phyloP scores from a whole-genome alignment of 83 land plant species.

The Larix sibirica region DNA sequence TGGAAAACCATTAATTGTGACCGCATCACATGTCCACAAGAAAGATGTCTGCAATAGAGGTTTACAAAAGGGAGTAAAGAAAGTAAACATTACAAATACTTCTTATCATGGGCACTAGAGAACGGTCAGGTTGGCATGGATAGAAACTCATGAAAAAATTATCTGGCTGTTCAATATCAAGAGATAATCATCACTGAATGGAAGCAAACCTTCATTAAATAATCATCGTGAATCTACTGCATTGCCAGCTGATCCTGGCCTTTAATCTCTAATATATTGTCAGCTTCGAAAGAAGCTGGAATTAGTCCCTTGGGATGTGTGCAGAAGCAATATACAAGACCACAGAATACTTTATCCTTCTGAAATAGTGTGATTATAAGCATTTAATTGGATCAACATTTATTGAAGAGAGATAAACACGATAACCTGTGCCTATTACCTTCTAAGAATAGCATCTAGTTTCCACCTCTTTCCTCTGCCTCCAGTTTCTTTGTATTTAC shows the following conservation, averaged over 20 bases:
- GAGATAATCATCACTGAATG: too few species aligned
- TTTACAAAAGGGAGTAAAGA: too few species aligned
- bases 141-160: too few species aligned
- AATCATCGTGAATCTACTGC: too few species aligned
- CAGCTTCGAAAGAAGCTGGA: not conserved
- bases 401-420: not conserved
- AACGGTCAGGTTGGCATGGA: too few species aligned
- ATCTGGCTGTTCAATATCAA: too few species aligned
- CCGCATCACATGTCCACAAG: too few species aligned
- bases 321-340: not conserved
- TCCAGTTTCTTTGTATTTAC: constrained; percentile 1
- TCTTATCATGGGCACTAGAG: too few species aligned
- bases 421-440: not conserved
- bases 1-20: too few species aligned
- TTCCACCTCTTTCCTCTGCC: not conserved
- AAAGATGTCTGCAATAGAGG: too few species aligned
- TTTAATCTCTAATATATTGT: not conserved
- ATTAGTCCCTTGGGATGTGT: not conserved
- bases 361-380: not conserved
- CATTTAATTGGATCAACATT: not conserved
- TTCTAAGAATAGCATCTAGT: not conserved
- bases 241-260: constrained; percentile 4
- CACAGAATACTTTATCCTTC: not conserved
- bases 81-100: too few species aligned
- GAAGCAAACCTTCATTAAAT: too few species aligned